Base-by-base conservation (phyloP, 345 rosid species). In the Salix purpurea region DNA sequence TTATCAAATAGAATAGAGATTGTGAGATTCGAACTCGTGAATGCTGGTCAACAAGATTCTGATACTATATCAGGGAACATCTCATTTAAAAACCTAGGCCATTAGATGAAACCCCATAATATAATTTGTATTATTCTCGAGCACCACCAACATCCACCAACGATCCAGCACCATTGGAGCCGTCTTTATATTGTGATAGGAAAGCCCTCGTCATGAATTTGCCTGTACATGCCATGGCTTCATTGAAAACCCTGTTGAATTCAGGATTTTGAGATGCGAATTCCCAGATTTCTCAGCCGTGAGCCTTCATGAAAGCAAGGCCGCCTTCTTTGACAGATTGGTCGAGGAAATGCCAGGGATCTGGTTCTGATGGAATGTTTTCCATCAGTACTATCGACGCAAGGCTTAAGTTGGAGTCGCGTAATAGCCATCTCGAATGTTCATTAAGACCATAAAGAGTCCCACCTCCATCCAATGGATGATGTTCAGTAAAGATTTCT, bases 251-350 rank as follows among this genome's bases (percentile, higher is more conserved):
- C 54, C 16, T 58, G 46, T 78, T 83, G 69, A 80, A 76, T 14
- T 76, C 79, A 3, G 72, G 54, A 58, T 84, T 78, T 19, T 23
- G 54, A 0, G 83, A 67, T 0, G 76, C 81, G 2, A 80, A 52
- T 0, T 78, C 84, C 83, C 81, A 86, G 4, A 82, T 12, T 14
- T 74, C 79, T 12, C 73, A 34, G 2, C 85, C 89, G 50, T 78
- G 71, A 24, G 87, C 87, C 77, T 70, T 84, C 54, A 82, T 19
- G 65, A 82, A 86, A 1, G 87, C 83, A n/a, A 48, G 0, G 0
- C 87, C 86, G 24, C 87, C 81, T 81, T 86, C 87, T 80, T 74
- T 73, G 1, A 80, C 74, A 8, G 84, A 79, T 23, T 69, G 76
- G 79, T 82, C 74, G 0, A 85, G 7, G 21, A 5, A 74, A n/a